Conservation (phyloP, 345 rosid species). For the Salix caprea region DNA sequence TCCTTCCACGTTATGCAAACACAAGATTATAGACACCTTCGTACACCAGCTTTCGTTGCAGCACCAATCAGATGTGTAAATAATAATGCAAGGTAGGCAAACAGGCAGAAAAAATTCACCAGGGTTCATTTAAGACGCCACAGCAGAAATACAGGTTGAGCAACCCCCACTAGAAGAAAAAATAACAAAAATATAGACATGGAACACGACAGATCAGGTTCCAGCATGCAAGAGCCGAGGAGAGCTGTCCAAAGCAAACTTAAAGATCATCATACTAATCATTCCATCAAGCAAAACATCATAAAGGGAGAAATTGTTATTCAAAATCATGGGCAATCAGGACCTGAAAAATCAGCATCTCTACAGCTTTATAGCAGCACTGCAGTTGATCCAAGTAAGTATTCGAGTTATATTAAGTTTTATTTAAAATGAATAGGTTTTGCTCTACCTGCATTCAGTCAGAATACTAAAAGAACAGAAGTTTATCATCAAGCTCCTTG, state of each 20-base stretch:
- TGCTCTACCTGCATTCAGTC: neutral
- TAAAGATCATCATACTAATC: neutral
- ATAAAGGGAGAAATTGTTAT: constrained; percentile 40
- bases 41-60: neutral
- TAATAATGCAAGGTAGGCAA: neutral
- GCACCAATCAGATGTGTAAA: neutral
- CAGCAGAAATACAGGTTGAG: neutral
- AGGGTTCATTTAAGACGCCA: neutral
- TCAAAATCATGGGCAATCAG: constrained; percentile 35
- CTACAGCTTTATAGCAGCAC: constrained; percentile 43
- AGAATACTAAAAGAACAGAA: too few species aligned
- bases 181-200: neutral
- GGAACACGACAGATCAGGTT: neutral
- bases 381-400: constrained; percentile 45
- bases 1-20: neutral
- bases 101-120: neutral
- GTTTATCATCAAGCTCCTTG: neutral
- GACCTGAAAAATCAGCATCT: constrained; percentile 47
- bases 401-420: neutral
- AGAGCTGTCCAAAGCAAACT: constrained; percentile 4
- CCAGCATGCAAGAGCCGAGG: constrained; percentile 5
- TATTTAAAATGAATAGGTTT: neutral
- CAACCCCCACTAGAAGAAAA: neutral
- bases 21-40: neutral
- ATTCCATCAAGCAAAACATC: constrained; percentile 1